Percentiles rank a stretch among this genome's conserved stretches.
Conservation (phyloP, 805 yeast genomes). For the Teunomyces cretensis region DNA sequence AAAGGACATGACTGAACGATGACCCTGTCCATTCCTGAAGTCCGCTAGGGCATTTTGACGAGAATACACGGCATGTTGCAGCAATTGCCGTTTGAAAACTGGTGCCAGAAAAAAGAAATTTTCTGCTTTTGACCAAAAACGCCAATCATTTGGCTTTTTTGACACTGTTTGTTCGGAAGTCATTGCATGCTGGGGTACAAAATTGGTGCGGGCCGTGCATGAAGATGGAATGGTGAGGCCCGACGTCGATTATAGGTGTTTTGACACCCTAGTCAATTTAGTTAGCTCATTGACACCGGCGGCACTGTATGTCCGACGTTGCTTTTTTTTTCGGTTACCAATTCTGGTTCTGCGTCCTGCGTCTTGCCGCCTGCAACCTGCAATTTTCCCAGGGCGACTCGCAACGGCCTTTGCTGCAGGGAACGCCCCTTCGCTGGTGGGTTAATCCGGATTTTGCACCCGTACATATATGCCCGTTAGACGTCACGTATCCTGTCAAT, state of each 20-base stretch:
- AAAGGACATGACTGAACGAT: conserved; percentile 4
- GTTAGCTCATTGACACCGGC: no score
- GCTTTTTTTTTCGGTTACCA: no score
- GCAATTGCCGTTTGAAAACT: conserved; percentile 1
- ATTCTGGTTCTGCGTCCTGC: no score
- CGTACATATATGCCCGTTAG: not conserved
- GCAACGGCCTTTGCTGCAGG: not conserved
- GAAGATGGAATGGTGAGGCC: no score
- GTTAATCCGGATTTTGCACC: not conserved
- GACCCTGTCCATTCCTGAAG: conserved; percentile 2
- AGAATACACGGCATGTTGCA: not conserved
- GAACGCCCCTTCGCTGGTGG: not conserved
- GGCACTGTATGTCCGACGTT: no score
- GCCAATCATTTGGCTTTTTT: not conserved
- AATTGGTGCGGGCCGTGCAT: no score
- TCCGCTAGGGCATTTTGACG: not conserved
- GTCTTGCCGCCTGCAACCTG: no score
- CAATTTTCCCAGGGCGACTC: no score
- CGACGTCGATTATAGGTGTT: no score
- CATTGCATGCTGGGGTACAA: no score
- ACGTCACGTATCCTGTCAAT: no score
- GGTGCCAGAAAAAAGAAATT: not conserved
- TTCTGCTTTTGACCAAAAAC: not conserved
- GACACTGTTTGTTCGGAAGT: not conserved
- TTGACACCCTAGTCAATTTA: no score